A percentile compares a stretch with the other conserved stretches of the same genome.
Evolutionary conservation across 2,329 filamentous ascomycete genomes (phyloP).

Genomic region (Stachybotrys chartarum): DNA sequence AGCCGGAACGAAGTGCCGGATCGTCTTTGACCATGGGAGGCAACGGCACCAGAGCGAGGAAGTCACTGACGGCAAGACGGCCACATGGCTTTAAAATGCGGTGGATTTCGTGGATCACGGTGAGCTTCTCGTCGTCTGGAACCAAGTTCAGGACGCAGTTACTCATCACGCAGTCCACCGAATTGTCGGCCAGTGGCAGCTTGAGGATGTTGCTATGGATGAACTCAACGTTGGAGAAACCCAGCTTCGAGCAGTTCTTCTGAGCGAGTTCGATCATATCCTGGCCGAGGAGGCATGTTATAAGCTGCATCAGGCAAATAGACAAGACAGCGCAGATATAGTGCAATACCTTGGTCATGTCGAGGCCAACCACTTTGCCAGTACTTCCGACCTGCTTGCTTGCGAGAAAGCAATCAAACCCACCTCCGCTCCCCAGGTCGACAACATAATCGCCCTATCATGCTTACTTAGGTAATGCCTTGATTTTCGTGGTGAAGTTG

Average conservation of each 20-base stretch:
- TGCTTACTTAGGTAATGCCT: too few relatives aligned
- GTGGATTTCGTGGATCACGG: conserved; percentile 50
- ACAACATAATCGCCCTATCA: too few relatives aligned
- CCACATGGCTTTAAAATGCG: conserved; percentile 51
- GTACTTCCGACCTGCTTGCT: background rate
- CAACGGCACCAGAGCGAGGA: too few relatives aligned
- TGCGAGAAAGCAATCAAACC: too few relatives aligned
- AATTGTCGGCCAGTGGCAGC: background rate
- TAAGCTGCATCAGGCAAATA: background rate
- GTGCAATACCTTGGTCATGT: background rate
- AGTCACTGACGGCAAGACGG: conserved; percentile 33
- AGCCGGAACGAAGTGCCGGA: too few relatives aligned
- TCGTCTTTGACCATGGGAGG: too few relatives aligned
- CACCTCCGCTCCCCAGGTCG: too few relatives aligned
- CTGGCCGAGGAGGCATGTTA: background rate
- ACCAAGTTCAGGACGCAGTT: conserved; percentile 60
- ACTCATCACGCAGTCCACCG: conserved; percentile 47
- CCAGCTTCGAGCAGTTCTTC: background rate
- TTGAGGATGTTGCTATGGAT: background rate
- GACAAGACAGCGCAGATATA: background rate
- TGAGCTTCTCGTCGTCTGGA: conserved; percentile 40
- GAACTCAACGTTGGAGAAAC: background rate
- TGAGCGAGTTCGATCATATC: background rate
- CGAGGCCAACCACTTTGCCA: background rate
- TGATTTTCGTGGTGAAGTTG: too few relatives aligned